Base-by-base conservation (phyloP, 2,329 filamentous ascomycete genomes). In the Chalaropsis thielavioides region DNA sequence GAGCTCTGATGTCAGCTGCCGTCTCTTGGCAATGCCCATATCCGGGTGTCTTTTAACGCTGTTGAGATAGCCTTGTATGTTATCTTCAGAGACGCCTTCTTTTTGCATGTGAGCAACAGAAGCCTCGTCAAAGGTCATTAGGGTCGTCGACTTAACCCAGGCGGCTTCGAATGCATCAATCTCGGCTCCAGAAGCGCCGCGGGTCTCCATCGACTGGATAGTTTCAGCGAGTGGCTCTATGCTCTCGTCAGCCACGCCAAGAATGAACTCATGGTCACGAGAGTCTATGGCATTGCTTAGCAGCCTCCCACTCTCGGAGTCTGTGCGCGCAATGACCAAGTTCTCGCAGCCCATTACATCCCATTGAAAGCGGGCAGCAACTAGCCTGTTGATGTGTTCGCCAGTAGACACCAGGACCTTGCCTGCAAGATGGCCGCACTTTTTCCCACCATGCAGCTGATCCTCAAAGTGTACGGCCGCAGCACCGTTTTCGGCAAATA, bases 391-490 rank as follows among this genome's bases (percentile, higher is more conserved):
- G 79, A 97, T 95, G 78, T 99, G 94, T 74, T 97, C 94, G 67
- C 91, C 89, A 0, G 92, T 85, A 0, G 94, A 92, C 2, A 97
- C 94, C 8, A 99, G 80, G 1, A 97, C 94, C 75, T 97, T 99
- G 70, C 94, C 94, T 0, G 94, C 94, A 68, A 97, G 79, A 76
- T 99, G 94, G 17, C 94, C 94, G 73, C 94, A 99, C 77, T 97
- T 99, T 80, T 99, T 99, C 68, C 94, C 94, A 54, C 94, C 94
- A 73, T 97, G 94, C 59, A 97, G 83, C 76, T 99, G 94, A 73
- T 99, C 94, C 75, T 99, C 94, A 68, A 99, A 96, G 75, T 99
- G 94, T 1, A 99, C 94, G 8, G 88, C 94, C 0, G 94, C 94
- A 0, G 94, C 94, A 63, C 94, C 94, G 70, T 95, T 95, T 77